Evolutionary conservation across 208 protist genomes (phyloP), one percentile per base, ranked within the genome.

Genomic region (Leishmania arabica): DNA sequence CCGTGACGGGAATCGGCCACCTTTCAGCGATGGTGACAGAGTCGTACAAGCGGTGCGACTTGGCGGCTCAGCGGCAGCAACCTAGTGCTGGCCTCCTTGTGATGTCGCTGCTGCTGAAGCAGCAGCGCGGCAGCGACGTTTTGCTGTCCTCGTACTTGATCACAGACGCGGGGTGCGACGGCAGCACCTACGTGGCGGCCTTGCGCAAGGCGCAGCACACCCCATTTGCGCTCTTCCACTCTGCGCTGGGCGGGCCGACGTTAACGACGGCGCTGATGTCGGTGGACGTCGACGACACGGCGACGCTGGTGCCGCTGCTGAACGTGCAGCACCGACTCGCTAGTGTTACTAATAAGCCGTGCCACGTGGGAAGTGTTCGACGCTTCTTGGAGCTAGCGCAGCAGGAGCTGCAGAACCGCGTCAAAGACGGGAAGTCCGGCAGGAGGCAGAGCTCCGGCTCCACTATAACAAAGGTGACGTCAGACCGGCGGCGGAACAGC

Each of bases 101-200:
- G 24, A 74, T 89, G 17, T 91, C 88, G 27, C 78, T 95, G 17
- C 62, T 94, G 45, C 82, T 94, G 42, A 93, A 90, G 75, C 92
- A 94, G 66, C 65, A 81, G 37, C 85, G 81, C 58, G 81, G 88
- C 54, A 73, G 82, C 74, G 89, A 94, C 72, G 82, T 94, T 13
- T 75, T 93, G 19, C 75, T 94, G 31, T 95, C 92, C 13, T 95
- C 92, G 7, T 84, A 92, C 70, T 75, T 94, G 17, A 83, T 95
- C 40, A 90, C 84, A 5, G 84, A 93, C 65, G 87, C 80, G 34
- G 86, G 83, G 27, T 66, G 45, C 62, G 78, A 87, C 54, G 73
- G 73, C 3, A 47, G 77, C 49, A 66, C 80, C 45, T 90, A 93
- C 78, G 80, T 82, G 65, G 78, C 78, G 17, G 77, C 93, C 53